These are phyloP conservation scores for Phytophthora fragariaefolia DNA, from an alignment of 352 stramenopile species.

Conservation along the genomic window DNA sequence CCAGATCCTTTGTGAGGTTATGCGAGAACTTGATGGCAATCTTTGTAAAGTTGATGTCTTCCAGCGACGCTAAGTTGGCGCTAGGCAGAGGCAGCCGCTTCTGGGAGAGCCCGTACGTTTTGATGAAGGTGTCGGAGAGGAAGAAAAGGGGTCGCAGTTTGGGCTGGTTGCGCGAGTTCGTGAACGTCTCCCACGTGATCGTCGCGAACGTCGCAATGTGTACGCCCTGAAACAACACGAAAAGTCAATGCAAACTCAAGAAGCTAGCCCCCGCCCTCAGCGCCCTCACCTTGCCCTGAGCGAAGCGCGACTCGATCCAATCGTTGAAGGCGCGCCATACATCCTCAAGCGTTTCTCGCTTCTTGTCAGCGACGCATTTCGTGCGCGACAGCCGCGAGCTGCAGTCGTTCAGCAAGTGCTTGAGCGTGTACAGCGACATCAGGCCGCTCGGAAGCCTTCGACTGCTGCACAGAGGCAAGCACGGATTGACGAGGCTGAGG, in stretches of 20 bases:
- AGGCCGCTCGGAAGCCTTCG: not conserved
- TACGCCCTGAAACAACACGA: slow-evolving; percentile 46
- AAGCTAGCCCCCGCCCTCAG: not conserved
- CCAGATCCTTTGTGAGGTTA: slow-evolving; percentile 76
- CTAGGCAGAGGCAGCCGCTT: slow-evolving; percentile 31
- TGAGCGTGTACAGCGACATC: slow-evolving; percentile 83
- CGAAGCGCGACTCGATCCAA: slow-evolving; percentile 79
- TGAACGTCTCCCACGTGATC: slow-evolving; percentile 72
- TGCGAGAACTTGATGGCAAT: slow-evolving; percentile 85
- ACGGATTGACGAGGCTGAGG: not conserved
- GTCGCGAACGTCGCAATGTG: slow-evolving; percentile 81
- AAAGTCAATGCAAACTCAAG: slow-evolving; percentile 5
- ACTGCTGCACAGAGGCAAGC: not conserved
- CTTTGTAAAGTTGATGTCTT: slow-evolving; percentile 86
- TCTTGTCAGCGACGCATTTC: slow-evolving; percentile 60
- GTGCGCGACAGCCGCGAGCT: slow-evolving; percentile 64
- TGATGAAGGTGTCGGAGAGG: slow-evolving; percentile 72
- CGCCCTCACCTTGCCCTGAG: slow-evolving; percentile 57
- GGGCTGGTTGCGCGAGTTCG: slow-evolving; percentile 60
- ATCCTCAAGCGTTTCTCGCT: slow-evolving; percentile 75
- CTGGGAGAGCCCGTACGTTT: slow-evolving; percentile 68
- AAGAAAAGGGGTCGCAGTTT: slow-evolving; percentile 68
- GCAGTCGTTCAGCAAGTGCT: slow-evolving; percentile 78
- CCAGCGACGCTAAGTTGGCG: slow-evolving; percentile 53
- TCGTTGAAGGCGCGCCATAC: slow-evolving; percentile 78